These are phyloP conservation scores for Brassica rapa DNA, from an alignment of 345 rosid species.

Conservation along the genomic window DNA sequence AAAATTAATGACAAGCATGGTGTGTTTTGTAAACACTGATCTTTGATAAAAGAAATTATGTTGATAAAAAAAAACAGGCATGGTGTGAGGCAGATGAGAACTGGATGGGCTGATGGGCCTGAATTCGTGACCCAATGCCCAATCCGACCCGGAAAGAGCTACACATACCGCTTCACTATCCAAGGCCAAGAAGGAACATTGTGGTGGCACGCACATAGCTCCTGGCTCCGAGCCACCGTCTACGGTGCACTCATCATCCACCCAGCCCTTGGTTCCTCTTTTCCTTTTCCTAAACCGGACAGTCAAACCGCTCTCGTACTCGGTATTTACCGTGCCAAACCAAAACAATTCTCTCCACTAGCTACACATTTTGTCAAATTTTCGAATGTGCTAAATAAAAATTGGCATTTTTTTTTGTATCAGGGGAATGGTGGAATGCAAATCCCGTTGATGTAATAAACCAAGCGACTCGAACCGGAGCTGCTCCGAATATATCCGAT, in stretches of 20 bases:
- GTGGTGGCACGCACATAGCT: slow-evolving; percentile 99
- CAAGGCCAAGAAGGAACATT: slow-evolving; percentile 90
- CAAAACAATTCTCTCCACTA: not conserved
- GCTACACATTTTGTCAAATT: not conserved
- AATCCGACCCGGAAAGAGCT: slow-evolving; percentile 80
- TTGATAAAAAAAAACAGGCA: too few species aligned
- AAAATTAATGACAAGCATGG: too few species aligned
- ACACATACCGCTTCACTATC: slow-evolving; percentile 80
- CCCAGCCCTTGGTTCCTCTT: slow-evolving; percentile 64
- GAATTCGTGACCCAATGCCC: slow-evolving; percentile 96
- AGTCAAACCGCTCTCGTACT: slow-evolving; percentile 69
- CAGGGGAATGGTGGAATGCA: slow-evolving; percentile 97
- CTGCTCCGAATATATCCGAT: slow-evolving; percentile 68
- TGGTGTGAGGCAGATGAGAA: slow-evolving; percentile 79
- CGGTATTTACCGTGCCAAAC: slow-evolving; percentile 47
- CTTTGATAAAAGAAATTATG: too few species aligned
- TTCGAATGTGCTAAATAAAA: not conserved
- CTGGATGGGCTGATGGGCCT: slow-evolving; percentile 96
- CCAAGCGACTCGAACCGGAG: slow-evolving; percentile 70
- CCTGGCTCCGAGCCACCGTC: slow-evolving; percentile 96
- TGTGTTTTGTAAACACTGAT: too few species aligned
- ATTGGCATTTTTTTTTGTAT: not conserved
- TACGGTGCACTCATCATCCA: slow-evolving; percentile 81
- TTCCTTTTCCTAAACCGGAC: slow-evolving; percentile 73
- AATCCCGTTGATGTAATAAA: slow-evolving; percentile 79